Evolutionary conservation across 23 red algal species (phyloP).

Genomic region (Gracilariopsis chorda): DNA sequence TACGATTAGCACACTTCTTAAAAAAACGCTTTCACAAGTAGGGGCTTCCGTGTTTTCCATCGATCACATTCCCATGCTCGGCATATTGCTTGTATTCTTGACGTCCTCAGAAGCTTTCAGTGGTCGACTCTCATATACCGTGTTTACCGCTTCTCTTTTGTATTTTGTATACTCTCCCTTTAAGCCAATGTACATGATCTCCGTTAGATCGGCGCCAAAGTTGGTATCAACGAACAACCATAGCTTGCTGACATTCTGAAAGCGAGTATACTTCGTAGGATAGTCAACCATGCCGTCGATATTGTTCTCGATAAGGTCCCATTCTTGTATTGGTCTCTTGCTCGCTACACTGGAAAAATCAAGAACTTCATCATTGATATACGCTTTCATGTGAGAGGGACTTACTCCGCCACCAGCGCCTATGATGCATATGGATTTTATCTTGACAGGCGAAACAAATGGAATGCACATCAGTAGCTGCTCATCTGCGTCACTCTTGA

Average conservation of each 20-base stretch:
- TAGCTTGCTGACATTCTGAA: slow-evolving; percentile 82
- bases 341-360: slow-evolving; percentile 75
- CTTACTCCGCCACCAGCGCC: slow-evolving; percentile 70
- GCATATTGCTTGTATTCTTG: slow-evolving; percentile 18
- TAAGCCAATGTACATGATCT: slow-evolving; percentile 85
- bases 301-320: slow-evolving; percentile 64
- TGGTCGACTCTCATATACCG: slow-evolving; percentile 85
- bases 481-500: slow-evolving; percentile 81
- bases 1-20: too few relatives aligned
- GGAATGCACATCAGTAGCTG: slow-evolving; percentile 82
- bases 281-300: slow-evolving; percentile 74
- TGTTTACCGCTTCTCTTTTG: slow-evolving; percentile 77
- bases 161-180: slow-evolving; percentile 84
- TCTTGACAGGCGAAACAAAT: slow-evolving; percentile 72
- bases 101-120: slow-evolving; percentile 62
- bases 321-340: slow-evolving; percentile 59
- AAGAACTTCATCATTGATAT: slow-evolving; percentile 76
- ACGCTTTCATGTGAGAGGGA: slow-evolving; percentile 63
- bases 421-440: slow-evolving; percentile 82
- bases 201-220: slow-evolving; percentile 79
- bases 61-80: slow-evolving; percentile 59
- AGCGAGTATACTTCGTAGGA: slow-evolving; percentile 84
- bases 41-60: neutral
- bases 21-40: too few relatives aligned
- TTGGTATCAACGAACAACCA: slow-evolving; percentile 75